phyloP scores from a whole-genome alignment of 495 filamentous ascomycete genomes.

The Penicillium ochrochloron region DNA sequence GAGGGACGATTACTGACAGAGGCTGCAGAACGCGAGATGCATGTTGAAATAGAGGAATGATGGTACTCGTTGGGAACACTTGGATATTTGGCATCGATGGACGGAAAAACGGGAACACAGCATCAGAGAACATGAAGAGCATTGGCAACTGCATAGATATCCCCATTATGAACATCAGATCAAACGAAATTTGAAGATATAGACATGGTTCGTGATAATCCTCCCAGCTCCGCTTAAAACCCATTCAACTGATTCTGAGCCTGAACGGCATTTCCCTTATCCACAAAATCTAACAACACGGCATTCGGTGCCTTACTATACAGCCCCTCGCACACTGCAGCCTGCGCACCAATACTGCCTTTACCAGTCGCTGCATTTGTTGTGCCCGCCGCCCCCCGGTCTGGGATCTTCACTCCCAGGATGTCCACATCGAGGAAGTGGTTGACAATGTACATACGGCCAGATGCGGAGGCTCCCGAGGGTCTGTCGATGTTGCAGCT shows the following conservation, averaged over 20 bases:
- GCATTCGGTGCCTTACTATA: slow-evolving; percentile 63
- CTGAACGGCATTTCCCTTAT: slow-evolving; percentile 61
- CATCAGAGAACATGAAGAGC: slow-evolving; percentile 2
- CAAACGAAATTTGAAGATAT: not conserved
- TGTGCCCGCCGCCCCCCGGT: slow-evolving; percentile 51
- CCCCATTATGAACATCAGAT: slow-evolving; percentile 1
- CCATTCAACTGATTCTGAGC: slow-evolving; percentile 64
- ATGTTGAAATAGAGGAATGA: slow-evolving; percentile 49
- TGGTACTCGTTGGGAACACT: not conserved
- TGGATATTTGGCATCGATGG: slow-evolving; percentile 9
- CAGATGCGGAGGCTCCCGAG: slow-evolving; percentile 42
- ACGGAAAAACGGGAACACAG: slow-evolving; percentile 1
- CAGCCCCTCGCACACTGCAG: slow-evolving; percentile 51
- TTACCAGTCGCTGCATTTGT: slow-evolving; percentile 60
- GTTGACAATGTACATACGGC: slow-evolving; percentile 62
- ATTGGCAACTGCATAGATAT: slow-evolving; percentile 16
- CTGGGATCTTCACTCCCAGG: slow-evolving; percentile 58
- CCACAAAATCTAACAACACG: slow-evolving; percentile 70
- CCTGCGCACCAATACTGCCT: slow-evolving; percentile 64
- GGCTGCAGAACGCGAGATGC: slow-evolving; percentile 47
- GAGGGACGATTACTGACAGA: slow-evolving; percentile 9
- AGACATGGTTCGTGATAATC: not conserved
- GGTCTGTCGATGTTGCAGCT: slow-evolving; percentile 69
- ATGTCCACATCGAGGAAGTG: slow-evolving; percentile 51
- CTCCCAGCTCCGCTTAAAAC: slow-evolving; percentile 34